Evolutionary conservation across 352 stramenopile genomes (phyloP).

Genomic region (Pythium apleroticum): DNA sequence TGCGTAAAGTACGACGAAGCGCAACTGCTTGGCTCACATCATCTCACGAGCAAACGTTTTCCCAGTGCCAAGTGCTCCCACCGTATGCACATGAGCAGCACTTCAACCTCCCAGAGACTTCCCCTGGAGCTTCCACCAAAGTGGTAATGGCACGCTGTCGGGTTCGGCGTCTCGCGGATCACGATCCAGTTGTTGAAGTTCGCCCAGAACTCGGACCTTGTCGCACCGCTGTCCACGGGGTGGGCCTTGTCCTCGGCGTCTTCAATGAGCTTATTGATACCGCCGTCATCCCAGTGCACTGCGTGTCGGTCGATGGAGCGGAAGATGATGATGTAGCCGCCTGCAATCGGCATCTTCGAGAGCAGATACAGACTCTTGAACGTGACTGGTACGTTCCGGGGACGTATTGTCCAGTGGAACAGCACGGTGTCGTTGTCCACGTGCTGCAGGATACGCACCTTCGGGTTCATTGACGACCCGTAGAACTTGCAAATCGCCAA

Average conservation of each 20-base stretch:
- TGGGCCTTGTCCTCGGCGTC: not conserved
- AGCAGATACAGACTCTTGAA: conserved; percentile 14
- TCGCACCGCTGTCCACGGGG: not conserved
- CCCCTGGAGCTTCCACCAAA: conserved; percentile 10
- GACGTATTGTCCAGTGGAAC: conserved; percentile 12
- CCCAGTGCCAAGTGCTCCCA: conserved; percentile 27
- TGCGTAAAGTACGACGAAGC: too few relatives aligned
- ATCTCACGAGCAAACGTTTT: not conserved
- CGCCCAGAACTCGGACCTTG: conserved; percentile 3
- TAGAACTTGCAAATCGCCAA: conserved; percentile 10
- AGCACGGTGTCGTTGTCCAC: conserved; percentile 14
- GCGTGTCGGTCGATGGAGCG: conserved; percentile 8
- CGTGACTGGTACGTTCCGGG: not conserved
- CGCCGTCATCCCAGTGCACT: conserved; percentile 8
- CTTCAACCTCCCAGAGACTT: conserved; percentile 34
- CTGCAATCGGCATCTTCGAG: not conserved
- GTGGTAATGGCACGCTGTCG: not conserved
- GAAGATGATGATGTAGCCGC: conserved; percentile 11
- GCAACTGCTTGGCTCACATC: not conserved
- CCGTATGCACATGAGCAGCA: conserved; percentile 35
- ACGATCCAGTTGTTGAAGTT: conserved; percentile 11
- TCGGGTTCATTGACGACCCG: conserved; percentile 11
- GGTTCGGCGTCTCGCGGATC: not conserved
- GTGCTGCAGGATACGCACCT: conserved; percentile 7
- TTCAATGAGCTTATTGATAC: conserved; percentile 2